Conservation (phyloP, 2,329 filamentous ascomycete species). For the Xylariaceae sp. region DNA sequence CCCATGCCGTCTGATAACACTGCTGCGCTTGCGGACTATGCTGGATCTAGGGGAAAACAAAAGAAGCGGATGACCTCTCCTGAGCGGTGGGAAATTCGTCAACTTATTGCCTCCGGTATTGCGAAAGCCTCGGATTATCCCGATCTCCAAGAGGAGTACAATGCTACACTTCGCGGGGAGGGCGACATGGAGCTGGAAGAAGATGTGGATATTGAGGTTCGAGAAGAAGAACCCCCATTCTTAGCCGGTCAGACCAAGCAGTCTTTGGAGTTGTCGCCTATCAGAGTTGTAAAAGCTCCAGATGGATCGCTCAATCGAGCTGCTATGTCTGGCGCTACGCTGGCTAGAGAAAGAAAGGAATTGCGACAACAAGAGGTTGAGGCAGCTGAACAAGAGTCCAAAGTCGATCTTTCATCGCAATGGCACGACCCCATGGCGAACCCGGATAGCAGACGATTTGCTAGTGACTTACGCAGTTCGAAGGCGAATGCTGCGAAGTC, state of each 20-base stretch:
- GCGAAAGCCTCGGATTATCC: constrained; percentile 91
- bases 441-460: constrained; percentile 80
- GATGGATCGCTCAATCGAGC: constrained; percentile 97
- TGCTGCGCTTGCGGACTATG: constrained; percentile 59
- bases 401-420: constrained; percentile 79
- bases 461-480: constrained; percentile 71
- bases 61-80: constrained; percentile 95
- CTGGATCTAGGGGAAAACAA: constrained; percentile 51
- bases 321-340: constrained; percentile 83
- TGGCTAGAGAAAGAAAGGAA: constrained; percentile 88
- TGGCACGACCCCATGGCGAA: constrained; percentile 97
- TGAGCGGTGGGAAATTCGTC: constrained; percentile 94
- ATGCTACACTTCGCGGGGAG: constrained; percentile 79
- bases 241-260: constrained; percentile 94
- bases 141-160: constrained; percentile 89
- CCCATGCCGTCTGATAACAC: constrained; percentile 42
- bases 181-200: constrained; percentile 88
- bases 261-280: constrained; percentile 88
- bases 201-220: constrained; percentile 94
- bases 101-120: constrained; percentile 91
- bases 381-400: constrained; percentile 66
- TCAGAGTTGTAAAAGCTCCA: constrained; percentile 92
- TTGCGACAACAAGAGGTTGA: constrained; percentile 82
- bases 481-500: constrained; percentile 53
- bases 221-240: constrained; percentile 95